Evolutionary conservation across 768 basidiomycete genomes (phyloP), one percentile per base, ranked within the genome.

Genomic region (Lactarius akahatsu): DNA sequence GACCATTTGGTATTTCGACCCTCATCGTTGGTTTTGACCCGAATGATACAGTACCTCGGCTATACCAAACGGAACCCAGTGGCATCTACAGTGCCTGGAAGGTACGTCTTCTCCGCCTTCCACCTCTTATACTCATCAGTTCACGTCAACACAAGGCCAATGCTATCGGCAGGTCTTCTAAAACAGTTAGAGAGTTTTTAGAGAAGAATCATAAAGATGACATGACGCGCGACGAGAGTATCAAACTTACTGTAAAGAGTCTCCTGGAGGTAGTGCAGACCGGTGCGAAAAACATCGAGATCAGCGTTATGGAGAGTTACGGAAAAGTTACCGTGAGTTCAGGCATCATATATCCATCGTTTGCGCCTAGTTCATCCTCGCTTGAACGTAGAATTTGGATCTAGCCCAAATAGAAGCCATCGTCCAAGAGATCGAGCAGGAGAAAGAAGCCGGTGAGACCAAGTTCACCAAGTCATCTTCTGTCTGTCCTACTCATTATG

Each of bases 61-160:
- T 99, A 38, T 99, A 98, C 78, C 91, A 95, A 78, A 98, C 97
- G 13, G 97, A 99, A 77, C 97, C 97, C 1, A 92, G 92, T 74
- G 97, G 97, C 23, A 98, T 98, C 70, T 98, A 96, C 78, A 94
- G 91, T 70, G 94, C 94, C 38, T 99, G 97, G 97, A 99, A 98
- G 88, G 96, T 92, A 61, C 59, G 13, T 32, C 23, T 34, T 28
- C 23, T 57, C n/a, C 4, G n/a, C 47, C 10, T 23, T 57, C 26
- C 18, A 23, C 32, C 26, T 13, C 13, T 23, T 4, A 13, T 43
- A 26, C 45, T 36, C 47, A 26, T 50, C n/a, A 26, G 11, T 52
- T 63, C 18, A 52, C 15, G n/a, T 28, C 32, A 9, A 38, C 36
- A 16, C 13, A 58, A 97, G 94, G 97, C 97, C 26, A 96, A 96